These are phyloP conservation scores for Sequoia sempervirens DNA, from an alignment of 75 land plant genomes.

Conservation along the genomic window DNA sequence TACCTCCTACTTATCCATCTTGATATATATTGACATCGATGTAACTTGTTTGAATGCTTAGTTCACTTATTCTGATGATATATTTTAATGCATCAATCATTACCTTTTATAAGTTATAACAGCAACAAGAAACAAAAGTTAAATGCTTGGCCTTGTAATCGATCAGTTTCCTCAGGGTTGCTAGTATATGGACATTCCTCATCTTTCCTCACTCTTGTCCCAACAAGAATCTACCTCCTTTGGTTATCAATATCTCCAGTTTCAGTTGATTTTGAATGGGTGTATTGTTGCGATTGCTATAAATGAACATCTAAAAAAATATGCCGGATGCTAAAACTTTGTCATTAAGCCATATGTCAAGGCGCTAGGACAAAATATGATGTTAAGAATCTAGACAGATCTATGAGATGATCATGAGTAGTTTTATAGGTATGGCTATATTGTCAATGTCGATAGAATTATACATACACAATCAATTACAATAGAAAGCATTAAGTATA, in stretches of 20 bases:
- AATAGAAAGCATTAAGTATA: too few relatives aligned
- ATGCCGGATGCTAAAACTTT: background rate
- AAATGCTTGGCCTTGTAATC: background rate
- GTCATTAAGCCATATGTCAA: too few relatives aligned
- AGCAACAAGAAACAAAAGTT: background rate
- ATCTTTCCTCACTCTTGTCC: background rate
- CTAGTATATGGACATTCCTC: background rate
- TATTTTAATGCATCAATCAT: too few relatives aligned
- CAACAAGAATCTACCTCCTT: background rate
- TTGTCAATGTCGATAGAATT: background rate
- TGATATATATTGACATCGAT: background rate
- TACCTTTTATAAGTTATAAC: background rate
- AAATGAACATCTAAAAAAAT: background rate
- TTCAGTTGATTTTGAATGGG: background rate
- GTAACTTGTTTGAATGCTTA: background rate
- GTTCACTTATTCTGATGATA: background rate
- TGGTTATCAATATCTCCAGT: background rate
- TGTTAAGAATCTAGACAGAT: too few relatives aligned
- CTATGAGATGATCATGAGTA: background rate
- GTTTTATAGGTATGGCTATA: background rate
- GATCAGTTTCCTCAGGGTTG: background rate
- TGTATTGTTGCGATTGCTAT: background rate
- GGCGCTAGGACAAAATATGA: background rate
- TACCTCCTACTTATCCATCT: too few relatives aligned
- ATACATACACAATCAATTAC: background rate